Base-by-base conservation (phyloP, 805 yeast species). In the Martiniozyma abietophila region DNA sequence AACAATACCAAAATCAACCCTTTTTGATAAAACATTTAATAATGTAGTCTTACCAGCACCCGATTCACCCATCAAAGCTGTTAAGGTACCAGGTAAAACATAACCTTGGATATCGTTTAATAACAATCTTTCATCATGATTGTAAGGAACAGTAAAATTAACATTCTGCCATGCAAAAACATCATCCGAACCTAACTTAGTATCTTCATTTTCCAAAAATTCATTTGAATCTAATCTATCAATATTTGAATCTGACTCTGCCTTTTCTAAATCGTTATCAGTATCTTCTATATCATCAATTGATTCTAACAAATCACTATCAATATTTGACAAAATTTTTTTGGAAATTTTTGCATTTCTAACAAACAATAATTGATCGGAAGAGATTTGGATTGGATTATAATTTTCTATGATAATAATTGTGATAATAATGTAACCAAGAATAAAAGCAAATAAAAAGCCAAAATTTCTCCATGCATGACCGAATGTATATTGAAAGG, bases 401-500 rank as follows among this genome's bases (percentile, higher is more conserved):
- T 43, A 48, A 11, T 27, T 19, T 38, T 62, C 66, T 21, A 51
- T 54, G 9, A 54, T 44, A 11, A 57, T 4, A 8, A 49, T 41
- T 27, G 53, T 47, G 18, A 54, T 40, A 5, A 34, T 31, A 29
- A 66, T 46, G 50, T 65, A 64, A 42, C 67, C 64, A 9, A 64
- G 27, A 27, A 61, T 50, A 46, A 61, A 68, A 8, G 56, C 69
- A 45, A 67, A 31, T 30, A 62, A 36, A 37, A 71, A 64, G 42
- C 76, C 95, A 39, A 77, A 67, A 53, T 84, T 80, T 61, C 94
- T 74, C 95, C 95, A 84, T 33, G 71, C 67, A 54, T 84, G 82
- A 16, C 56, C 44, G 48, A 67, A 73, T 18, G 49, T 53, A 60
- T 76, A 83, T 28, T 56, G 52, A 56, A 55, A 83, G 8, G 74